Base-by-base conservation (phyloP, 208 protist genomes). In the Trypanosoma lewisi region DNA sequence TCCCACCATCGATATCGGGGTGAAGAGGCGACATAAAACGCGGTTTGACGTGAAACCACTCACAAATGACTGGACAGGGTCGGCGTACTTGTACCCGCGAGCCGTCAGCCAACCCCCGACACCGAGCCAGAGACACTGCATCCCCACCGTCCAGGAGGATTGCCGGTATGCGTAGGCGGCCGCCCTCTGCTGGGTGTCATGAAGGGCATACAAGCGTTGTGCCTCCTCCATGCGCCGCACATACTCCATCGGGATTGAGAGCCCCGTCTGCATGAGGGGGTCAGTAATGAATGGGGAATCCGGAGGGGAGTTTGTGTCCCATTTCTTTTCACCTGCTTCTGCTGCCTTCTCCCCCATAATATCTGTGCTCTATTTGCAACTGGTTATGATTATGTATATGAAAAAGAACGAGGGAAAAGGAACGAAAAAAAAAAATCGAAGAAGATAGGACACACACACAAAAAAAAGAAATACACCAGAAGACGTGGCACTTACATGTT, bases 141-240 rank as follows among this genome's bases (percentile, higher is more conserved):
- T 54, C 37, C 69, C 81, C 21, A 89, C 42, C 25, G 82, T 87
- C 54, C 75, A 68, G 50, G 71, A 33, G 19, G 74, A 73, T 33
- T 77, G 67, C 30, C 49, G 63, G 71, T 63, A 66, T 28, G 73
- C 74, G 5, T 79, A 57, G 37, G 34, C 44, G 61, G 70, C 73
- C 49, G 63, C 70, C 30, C 51, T 47, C 51, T 83, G 67, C 75
- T 81, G 62, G 39, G 74, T 63, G 63, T 83, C 63, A 57, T 88
- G 79, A 11, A 78, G 39, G 44, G 82, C 63, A 50, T 75, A 91
- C 25, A 75, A 41, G 17, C 85, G 81, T 41, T 82, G 81, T 4
- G 82, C 85, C 36, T 85, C 85, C 45, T 89, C 86, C 54, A 93
- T 81, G 45, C 80, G 82, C 6, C 78, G 77, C 44, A 85, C 77